Percentiles rank a stretch among this genome's conserved stretches.
Evolutionary conservation across 108 stramenopile species (phyloP).

Genomic region (Cylindrotheca fusiformis): DNA sequence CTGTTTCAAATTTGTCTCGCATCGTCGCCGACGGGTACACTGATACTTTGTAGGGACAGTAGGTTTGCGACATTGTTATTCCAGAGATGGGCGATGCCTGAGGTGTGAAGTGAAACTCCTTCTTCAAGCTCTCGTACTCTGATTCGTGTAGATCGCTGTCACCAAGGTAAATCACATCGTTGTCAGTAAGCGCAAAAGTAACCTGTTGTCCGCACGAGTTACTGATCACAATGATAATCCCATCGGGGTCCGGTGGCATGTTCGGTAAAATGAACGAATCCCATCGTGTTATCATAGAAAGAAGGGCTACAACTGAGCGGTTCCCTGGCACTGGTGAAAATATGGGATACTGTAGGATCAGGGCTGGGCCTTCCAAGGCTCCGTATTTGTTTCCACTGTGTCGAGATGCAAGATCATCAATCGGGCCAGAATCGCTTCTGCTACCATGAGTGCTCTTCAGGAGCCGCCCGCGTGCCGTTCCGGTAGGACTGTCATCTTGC

Average conservation of each 20-base stretch:
- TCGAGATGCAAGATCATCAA: too few relatives aligned
- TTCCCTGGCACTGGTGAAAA: neutral
- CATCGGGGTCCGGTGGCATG: neutral
- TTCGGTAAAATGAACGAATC: conserved; percentile 9
- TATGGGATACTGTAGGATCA: neutral
- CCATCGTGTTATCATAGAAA: conserved; percentile 55
- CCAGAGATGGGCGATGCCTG: neutral
- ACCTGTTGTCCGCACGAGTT: conserved; percentile 6
- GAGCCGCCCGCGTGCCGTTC: neutral
- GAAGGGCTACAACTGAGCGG: conserved; percentile 35
- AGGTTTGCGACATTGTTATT: neutral
- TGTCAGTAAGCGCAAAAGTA: conserved; percentile 7
- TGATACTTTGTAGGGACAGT: neutral
- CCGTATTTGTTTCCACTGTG: too few relatives aligned
- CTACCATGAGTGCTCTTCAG: neutral
- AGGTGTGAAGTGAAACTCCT: neutral
- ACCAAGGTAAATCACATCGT: neutral
- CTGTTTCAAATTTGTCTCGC: neutral
- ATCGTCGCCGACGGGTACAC: conserved; percentile 39
- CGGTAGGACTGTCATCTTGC: neutral
- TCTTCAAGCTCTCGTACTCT: conserved; percentile 1
- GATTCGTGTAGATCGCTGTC: conserved; percentile 8
- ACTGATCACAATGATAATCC: conserved; percentile 5
- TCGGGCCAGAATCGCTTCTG: neutral
- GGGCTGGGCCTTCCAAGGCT: neutral